These are phyloP conservation scores for Arthrobotrys sinensis DNA, from an alignment of 2,329 filamentous ascomycete genomes.

Conservation along the genomic window DNA sequence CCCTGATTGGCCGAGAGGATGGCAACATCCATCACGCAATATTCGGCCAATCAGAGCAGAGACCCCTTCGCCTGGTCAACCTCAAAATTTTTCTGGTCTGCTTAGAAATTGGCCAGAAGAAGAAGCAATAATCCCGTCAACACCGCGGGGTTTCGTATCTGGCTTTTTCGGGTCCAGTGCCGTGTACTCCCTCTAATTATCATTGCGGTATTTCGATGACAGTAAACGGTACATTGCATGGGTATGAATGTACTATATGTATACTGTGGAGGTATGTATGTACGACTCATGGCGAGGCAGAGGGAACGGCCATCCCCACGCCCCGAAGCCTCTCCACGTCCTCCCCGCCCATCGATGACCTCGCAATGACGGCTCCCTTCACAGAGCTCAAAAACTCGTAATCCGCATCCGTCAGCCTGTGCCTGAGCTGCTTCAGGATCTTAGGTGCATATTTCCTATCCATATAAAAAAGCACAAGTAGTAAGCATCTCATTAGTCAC, in stretches of 20 bases:
- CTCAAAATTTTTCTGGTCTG: constrained; percentile 33
- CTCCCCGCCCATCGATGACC: constrained; percentile 56
- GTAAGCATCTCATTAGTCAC: constrained; percentile 25
- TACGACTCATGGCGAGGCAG: not conserved
- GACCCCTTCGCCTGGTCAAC: constrained; percentile 23
- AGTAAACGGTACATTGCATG: not conserved
- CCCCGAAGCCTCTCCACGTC: constrained; percentile 60
- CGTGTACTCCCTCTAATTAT: not conserved
- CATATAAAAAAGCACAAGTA: not conserved
- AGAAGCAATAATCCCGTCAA: constrained; percentile 1
- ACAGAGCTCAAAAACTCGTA: constrained; percentile 60
- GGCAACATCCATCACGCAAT: constrained; percentile 60
- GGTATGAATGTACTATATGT: not conserved
- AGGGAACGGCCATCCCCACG: constrained; percentile 4
- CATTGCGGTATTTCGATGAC: not conserved
- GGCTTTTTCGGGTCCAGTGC: constrained; percentile 25
- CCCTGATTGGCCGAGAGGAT: constrained; percentile 47
- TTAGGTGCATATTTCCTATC: constrained; percentile 65
- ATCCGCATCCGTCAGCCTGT: constrained; percentile 58
- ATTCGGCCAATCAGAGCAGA: constrained; percentile 47
- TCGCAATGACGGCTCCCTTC: constrained; percentile 62
- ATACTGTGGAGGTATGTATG: not conserved
- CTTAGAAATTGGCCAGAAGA: constrained; percentile 35
- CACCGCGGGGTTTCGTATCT: constrained; percentile 30
- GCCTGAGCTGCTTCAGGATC: constrained; percentile 62